These are phyloP conservation scores for Kodamaea neixiangensis DNA, from an alignment of 805 yeast genomes.

Conservation along the genomic window DNA sequence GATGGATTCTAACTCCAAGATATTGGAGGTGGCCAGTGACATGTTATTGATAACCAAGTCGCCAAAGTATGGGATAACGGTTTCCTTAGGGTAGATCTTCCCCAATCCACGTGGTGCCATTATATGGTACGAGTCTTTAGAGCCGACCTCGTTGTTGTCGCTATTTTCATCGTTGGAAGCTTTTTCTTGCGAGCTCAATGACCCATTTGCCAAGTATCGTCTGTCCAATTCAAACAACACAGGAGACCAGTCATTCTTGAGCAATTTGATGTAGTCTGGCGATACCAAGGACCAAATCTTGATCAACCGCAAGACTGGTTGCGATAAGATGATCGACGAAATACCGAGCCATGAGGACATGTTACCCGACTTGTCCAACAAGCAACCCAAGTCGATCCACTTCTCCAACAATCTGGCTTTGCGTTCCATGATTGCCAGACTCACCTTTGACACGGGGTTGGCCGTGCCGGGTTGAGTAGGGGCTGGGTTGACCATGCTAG, in stretches of 20 bases:
- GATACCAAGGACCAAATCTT: conserved; percentile 77
- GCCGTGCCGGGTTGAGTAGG: conserved; percentile 10
- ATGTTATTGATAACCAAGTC: conserved; percentile 63
- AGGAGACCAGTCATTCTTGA: conserved; percentile 87
- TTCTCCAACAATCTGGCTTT: conserved; percentile 70
- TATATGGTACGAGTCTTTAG: conserved; percentile 60
- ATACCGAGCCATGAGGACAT: conserved; percentile 95
- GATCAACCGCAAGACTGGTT: conserved; percentile 73
- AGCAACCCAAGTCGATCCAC: conserved; percentile 85
- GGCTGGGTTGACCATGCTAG: conserved; percentile 5
- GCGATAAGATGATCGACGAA: conserved; percentile 78
- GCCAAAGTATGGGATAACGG: conserved; percentile 88
- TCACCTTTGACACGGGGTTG: conserved; percentile 5
- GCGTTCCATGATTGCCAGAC: conserved; percentile 29
- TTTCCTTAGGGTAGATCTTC: conserved; percentile 66
- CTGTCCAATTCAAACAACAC: conserved; percentile 87
- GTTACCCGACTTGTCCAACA: conserved; percentile 78
- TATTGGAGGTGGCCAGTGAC: conserved; percentile 23
- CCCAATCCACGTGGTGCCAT: conserved; percentile 90
- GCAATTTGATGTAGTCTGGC: conserved; percentile 54
- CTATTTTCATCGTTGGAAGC: conserved; percentile 7
- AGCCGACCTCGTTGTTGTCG: conserved; percentile 8
- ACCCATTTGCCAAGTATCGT: conserved; percentile 53
- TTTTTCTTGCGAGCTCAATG: conserved; percentile 15
- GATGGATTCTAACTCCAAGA: conserved; percentile 62